phyloP scores from a whole-genome alignment of 1,284 basidiomycete species.

The Tremellales sp. region DNA sequence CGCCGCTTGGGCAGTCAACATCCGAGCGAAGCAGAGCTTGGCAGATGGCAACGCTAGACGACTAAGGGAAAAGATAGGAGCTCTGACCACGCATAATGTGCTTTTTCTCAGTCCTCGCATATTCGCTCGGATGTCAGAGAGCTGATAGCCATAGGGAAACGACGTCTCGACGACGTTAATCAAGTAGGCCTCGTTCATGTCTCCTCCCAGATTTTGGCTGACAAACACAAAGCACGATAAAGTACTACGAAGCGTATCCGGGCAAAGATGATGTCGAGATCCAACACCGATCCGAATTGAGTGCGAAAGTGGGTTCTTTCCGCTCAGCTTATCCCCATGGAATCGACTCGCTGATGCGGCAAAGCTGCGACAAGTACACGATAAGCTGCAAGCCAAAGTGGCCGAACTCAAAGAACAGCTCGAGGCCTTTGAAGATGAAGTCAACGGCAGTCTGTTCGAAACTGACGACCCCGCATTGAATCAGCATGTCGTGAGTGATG shows the following conservation, averaged over 20 bases:
- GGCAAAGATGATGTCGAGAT: slow-evolving; percentile 12
- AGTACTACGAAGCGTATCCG: slow-evolving; percentile 15
- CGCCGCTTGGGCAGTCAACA: slow-evolving; percentile 24
- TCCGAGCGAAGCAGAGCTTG: slow-evolving; percentile 32
- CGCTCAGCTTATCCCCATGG: background rate
- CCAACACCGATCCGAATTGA: slow-evolving; percentile 20
- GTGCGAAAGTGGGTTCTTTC: slow-evolving; percentile 25
- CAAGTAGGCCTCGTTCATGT: slow-evolving; percentile 13
- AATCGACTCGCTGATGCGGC: background rate
- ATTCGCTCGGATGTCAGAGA: too few relatives aligned
- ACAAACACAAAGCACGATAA: slow-evolving; percentile 20
- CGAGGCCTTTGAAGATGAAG: slow-evolving; percentile 15
- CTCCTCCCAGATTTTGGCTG: background rate
- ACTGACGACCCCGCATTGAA: slow-evolving; percentile 30
- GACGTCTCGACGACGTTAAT: slow-evolving; percentile 21
- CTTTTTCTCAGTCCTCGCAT: slow-evolving; percentile 6
- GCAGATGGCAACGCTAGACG: slow-evolving; percentile 26
- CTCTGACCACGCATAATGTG: slow-evolving; percentile 28
- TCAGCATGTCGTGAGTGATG: slow-evolving; percentile 28
- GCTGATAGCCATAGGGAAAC: slow-evolving; percentile 15
- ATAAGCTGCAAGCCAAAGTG: slow-evolving; percentile 19
- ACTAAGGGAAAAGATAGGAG: slow-evolving; percentile 30
- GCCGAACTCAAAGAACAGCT: slow-evolving; percentile 22
- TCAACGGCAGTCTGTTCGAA: slow-evolving; percentile 24
- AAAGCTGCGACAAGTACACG: too few relatives aligned